phyloP scores from a whole-genome alignment of 73 alveolate species.

The Paraurostyla sp. region DNA sequence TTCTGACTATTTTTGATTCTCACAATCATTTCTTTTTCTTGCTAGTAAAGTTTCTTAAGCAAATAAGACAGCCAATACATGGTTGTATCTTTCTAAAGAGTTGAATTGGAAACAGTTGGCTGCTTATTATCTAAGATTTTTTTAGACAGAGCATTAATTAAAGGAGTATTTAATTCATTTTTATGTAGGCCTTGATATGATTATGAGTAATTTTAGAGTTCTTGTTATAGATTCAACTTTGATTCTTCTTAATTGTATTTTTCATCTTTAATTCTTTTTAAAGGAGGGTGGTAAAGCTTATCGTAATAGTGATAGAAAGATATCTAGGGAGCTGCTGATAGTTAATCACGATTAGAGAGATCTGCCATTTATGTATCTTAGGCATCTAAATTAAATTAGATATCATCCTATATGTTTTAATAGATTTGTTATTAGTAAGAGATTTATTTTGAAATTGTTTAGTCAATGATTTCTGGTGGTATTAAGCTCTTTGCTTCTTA shows the following conservation, averaged over 20 bases:
- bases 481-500: no score
- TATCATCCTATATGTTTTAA: no score
- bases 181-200: background rate
- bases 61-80: conserved; percentile 46
- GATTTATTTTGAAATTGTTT: no score
- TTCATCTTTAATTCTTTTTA: conserved; percentile 4
- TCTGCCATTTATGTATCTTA: no score
- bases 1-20: background rate
- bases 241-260: background rate
- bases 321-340: background rate
- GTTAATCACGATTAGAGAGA: no score
- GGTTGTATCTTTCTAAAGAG: background rate
- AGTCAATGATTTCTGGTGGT: no score
- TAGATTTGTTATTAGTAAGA: no score
- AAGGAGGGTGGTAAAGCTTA: background rate
- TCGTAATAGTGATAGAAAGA: conserved; percentile 37
- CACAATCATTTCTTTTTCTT: conserved; percentile 32
- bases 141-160: conserved; percentile 36
- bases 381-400: no score
- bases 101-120: conserved; percentile 21
- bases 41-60: conserved; percentile 32
- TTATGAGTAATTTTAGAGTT: no score
- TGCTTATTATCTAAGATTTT: background rate
- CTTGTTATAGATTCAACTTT: background rate
- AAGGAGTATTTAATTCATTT: conserved; percentile 24